These are phyloP conservation scores for Papiliotrema flavescens DNA, from an alignment of 1,284 basidiomycete genomes.

Conservation along the genomic window DNA sequence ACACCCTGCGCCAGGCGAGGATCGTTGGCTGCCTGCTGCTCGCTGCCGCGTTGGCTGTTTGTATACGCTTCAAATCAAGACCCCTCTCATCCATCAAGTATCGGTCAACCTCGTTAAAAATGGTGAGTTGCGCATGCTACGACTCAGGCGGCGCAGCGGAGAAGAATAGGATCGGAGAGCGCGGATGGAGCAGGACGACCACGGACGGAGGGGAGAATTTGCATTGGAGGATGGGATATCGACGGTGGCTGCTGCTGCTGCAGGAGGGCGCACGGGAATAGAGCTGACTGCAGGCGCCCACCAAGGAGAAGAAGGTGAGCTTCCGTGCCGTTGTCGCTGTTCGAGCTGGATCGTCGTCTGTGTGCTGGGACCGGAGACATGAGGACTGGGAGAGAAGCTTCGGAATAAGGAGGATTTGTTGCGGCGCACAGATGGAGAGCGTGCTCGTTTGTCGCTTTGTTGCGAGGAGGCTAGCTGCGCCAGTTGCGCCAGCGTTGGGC, in stretches of 20 bases:
- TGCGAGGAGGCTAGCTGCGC: too few relatives aligned
- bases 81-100: not conserved
- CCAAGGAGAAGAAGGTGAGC: constrained; percentile 1
- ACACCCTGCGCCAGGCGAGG: not conserved
- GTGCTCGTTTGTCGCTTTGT: too few relatives aligned
- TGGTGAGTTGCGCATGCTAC: not conserved
- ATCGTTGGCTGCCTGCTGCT: not conserved
- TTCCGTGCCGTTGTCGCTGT: not conserved
- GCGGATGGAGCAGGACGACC: too few relatives aligned
- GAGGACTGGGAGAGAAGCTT: too few relatives aligned
- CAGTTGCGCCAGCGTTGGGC: too few relatives aligned
- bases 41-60: not conserved
- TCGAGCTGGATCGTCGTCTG: not conserved
- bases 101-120: not conserved
- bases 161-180: not conserved
- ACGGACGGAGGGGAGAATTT: not conserved
- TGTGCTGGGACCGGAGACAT: not conserved
- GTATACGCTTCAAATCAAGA: not conserved
- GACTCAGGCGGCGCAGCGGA: not conserved
- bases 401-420: too few relatives aligned
- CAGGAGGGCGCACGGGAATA: not conserved
- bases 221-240: not conserved
- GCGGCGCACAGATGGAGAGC: too few relatives aligned
- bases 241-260: too few relatives aligned
- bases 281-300: not conserved